Evolutionary conservation across 2,329 filamentous ascomycete species (phyloP).

Genomic region (Malbranchea zuffiana): DNA sequence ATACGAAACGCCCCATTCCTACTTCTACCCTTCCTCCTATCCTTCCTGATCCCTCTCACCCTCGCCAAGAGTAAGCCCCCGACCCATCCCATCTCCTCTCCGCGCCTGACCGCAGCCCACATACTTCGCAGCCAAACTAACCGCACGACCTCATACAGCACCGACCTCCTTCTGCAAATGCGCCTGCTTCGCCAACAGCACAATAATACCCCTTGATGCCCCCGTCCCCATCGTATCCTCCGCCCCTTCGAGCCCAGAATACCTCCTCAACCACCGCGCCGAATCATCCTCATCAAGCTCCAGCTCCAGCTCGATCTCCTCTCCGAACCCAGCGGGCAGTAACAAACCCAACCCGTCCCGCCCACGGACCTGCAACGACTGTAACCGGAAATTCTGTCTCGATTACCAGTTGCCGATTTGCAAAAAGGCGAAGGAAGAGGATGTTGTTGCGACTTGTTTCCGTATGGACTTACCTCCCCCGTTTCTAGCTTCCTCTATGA

Average conservation of each 20-base stretch:
- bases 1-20: slow-evolving; percentile 11
- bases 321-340: slow-evolving; percentile 4
- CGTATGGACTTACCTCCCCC: slow-evolving; percentile 35
- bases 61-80: slow-evolving; percentile 27
- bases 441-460: slow-evolving; percentile 56
- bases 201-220: slow-evolving; percentile 53
- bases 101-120: background rate
- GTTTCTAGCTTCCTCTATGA: too few species aligned
- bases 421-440: slow-evolving; percentile 50
- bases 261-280: slow-evolving; percentile 14
- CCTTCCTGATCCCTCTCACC: slow-evolving; percentile 22
- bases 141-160: slow-evolving; percentile 18
- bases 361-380: slow-evolving; percentile 51
- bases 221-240: too few species aligned
- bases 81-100: background rate
- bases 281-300: slow-evolving; percentile 3
- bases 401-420: slow-evolving; percentile 53
- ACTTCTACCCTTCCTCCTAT: slow-evolving; percentile 21
- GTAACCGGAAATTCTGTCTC: slow-evolving; percentile 56
- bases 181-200: slow-evolving; percentile 56
- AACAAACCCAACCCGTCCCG: slow-evolving; percentile 27
- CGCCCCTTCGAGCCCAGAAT: too few species aligned
- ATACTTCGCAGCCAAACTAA: background rate
- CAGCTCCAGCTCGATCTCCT: slow-evolving; percentile 9
- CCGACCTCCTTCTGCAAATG: slow-evolving; percentile 61